Conservation (phyloP, 2,329 filamentous ascomycete species). For the Colletotrichum sp. region DNA sequence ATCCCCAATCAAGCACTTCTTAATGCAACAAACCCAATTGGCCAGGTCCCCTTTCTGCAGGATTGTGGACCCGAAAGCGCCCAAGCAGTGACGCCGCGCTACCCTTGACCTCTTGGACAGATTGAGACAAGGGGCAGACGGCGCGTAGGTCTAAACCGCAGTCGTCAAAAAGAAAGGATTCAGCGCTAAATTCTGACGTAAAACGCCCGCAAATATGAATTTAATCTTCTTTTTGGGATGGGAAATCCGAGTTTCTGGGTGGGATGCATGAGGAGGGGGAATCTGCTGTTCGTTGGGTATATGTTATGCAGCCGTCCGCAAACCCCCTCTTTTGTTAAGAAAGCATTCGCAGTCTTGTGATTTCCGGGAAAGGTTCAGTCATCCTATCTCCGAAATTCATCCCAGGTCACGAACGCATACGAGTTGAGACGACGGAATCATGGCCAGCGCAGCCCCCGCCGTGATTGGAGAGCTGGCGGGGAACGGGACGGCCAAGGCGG, state of each 20-base stretch:
- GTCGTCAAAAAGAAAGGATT: not conserved
- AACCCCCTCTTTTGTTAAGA: not conserved
- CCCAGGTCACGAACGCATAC: not conserved
- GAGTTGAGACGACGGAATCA: not conserved
- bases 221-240: not conserved
- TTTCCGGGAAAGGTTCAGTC: not conserved
- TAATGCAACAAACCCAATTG: not conserved
- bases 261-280: not conserved
- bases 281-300: not conserved
- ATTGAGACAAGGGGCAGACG: not conserved
- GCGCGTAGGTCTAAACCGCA: not conserved
- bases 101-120: not conserved
- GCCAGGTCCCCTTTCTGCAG: not conserved
- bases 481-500: not conserved
- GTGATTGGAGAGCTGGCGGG: not conserved
- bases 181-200: not conserved
- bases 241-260: not conserved
- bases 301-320: not conserved
- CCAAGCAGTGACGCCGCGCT: not conserved
- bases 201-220: not conserved
- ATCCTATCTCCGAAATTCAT: accelerated
- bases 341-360: accelerated
- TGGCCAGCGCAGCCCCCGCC: not conserved
- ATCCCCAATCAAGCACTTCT: not conserved
- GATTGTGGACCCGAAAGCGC: not conserved